A percentile compares a stretch with the other conserved stretches of the same genome.
phyloP scores from a whole-genome alignment of 257 asterid species.

The Linderniella brevidens region DNA sequence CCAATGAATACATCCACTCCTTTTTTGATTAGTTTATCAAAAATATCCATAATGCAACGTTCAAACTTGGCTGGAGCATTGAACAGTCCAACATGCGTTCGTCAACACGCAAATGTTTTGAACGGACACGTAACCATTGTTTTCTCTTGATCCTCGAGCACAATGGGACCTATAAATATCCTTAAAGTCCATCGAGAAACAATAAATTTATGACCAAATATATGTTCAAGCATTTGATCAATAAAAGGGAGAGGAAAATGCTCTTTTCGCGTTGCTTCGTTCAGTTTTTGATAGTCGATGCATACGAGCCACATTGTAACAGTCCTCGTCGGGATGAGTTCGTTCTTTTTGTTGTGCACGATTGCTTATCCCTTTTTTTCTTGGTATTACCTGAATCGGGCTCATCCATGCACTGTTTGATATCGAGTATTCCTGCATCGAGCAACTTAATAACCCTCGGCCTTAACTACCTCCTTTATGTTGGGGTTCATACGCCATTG shows the following conservation, averaged over 20 bases:
- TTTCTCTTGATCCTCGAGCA: neutral
- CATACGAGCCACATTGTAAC: neutral
- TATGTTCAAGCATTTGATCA: conserved; percentile 1
- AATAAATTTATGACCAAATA: neutral
- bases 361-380: neutral
- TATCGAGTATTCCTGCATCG: neutral
- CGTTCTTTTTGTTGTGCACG: neutral
- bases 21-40: neutral
- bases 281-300: neutral
- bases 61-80: neutral
- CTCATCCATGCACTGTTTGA: neutral
- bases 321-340: neutral
- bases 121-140: neutral
- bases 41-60: neutral
- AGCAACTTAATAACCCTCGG: neutral
- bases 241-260: conserved; percentile 4
- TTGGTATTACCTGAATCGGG: neutral
- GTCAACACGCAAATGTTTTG: neutral
- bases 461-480: neutral
- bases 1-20: neutral
- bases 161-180: neutral
- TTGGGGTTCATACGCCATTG: neutral
- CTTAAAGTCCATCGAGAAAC: neutral
- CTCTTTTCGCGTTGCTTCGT: neutral
- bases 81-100: neutral